These are phyloP conservation scores for Chimonanthus praecox DNA, from an alignment of 164 flowering plant species.

Conservation along the genomic window DNA sequence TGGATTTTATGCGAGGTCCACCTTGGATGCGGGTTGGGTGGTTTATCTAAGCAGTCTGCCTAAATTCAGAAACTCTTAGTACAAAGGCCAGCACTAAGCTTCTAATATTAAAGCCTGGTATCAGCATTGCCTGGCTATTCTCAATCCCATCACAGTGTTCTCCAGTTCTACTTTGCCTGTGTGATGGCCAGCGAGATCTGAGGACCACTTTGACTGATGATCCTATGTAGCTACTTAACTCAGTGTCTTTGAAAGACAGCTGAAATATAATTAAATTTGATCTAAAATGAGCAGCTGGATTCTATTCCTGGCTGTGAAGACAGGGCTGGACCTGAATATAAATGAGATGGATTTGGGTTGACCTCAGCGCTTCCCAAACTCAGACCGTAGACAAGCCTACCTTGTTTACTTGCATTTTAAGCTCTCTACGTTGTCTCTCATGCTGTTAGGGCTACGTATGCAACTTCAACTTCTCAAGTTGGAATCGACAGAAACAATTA, in stretches of 20 bases:
- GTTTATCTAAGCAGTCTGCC: not conserved
- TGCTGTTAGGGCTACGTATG: constrained; percentile 31
- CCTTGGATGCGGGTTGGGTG: not conserved
- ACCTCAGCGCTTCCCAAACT: not conserved
- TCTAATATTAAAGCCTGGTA: not conserved
- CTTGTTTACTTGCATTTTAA: not conserved
- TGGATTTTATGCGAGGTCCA: not conserved
- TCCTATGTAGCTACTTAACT: not conserved
- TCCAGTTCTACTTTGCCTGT: not conserved
- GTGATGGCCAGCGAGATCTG: not conserved
- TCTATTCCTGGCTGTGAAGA: no score
- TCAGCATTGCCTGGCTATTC: not conserved
- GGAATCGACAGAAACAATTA: constrained; percentile 35
- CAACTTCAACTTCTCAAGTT: constrained; percentile 49
- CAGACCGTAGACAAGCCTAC: not conserved
- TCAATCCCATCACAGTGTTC: not conserved
- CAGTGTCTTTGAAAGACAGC: not conserved
- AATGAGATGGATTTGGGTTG: not conserved
- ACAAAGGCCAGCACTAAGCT: not conserved
- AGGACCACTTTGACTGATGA: not conserved
- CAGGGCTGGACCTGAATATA: not conserved
- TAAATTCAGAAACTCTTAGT: no score
- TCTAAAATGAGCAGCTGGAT: not conserved
- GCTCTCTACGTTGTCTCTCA: not conserved
- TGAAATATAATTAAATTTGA: not conserved